Conservation (phyloP, 1,284 basidiomycete genomes). For the Sporisorium sorghi region DNA sequence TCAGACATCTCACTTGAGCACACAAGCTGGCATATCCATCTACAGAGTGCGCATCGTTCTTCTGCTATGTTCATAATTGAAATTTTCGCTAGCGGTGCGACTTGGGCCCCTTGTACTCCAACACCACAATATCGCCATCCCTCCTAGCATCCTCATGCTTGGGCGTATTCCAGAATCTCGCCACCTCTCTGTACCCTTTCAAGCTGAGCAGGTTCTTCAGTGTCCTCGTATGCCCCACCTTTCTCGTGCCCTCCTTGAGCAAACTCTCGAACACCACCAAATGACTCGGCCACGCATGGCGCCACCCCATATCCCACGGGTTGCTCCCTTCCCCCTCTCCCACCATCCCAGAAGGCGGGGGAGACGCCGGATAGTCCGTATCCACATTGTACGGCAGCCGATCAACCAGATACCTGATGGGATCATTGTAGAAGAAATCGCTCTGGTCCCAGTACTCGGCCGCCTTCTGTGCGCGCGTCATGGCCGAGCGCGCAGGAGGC, state of each 20-base stretch:
- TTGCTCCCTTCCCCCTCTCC: background rate
- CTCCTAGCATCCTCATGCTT: slow-evolving; percentile 86
- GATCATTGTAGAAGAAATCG: slow-evolving; percentile 82
- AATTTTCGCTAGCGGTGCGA: background rate
- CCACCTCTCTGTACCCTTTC: slow-evolving; percentile 78
- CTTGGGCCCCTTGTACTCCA: slow-evolving; percentile 70
- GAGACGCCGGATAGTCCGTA: slow-evolving; percentile 74
- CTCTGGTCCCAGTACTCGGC: slow-evolving; percentile 83
- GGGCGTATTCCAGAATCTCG: slow-evolving; percentile 75
- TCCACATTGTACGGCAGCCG: slow-evolving; percentile 79
- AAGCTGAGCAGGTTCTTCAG: slow-evolving; percentile 71
- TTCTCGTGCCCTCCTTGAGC: slow-evolving; percentile 69
- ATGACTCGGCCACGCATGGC: slow-evolving; percentile 82
- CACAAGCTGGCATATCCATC: too few species aligned
- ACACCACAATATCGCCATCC: slow-evolving; percentile 79
- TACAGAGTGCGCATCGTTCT: too few species aligned
- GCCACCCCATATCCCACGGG: slow-evolving; percentile 71
- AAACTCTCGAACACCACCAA: slow-evolving; percentile 83
- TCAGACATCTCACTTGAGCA: background rate
- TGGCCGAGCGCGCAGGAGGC: slow-evolving; percentile 8
- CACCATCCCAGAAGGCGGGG: background rate
- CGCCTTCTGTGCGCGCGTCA: slow-evolving; percentile 14
- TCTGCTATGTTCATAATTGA: background rate
- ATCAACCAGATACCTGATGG: slow-evolving; percentile 76
- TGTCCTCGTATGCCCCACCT: slow-evolving; percentile 69